phyloP scores from a whole-genome alignment of 2,329 filamentous ascomycete species.

The Lachnellula subtilissima region DNA sequence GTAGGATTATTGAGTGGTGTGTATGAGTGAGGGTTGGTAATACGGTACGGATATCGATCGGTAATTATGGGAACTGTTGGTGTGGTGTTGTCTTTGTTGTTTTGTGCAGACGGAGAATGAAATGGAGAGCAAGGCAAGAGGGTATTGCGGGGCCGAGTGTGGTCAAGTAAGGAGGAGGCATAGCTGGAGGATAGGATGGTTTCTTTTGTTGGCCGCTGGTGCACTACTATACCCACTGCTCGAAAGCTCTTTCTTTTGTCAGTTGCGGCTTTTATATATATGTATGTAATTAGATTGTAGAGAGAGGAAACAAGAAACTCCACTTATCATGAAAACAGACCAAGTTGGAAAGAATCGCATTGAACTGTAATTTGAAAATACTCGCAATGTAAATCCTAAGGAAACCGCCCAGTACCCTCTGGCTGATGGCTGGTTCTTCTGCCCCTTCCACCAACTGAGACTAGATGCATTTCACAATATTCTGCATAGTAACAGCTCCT shows the following conservation, averaged over 20 bases:
- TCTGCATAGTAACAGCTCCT: constrained; percentile 34
- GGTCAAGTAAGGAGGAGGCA: neutral
- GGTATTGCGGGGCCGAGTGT: neutral
- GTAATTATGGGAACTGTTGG: neutral
- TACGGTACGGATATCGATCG: neutral
- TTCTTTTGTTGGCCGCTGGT: constrained; percentile 3
- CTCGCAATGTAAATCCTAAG: neutral
- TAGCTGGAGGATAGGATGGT: neutral
- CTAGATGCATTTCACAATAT: constrained; percentile 48
- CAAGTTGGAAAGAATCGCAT: neutral
- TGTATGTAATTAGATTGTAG: neutral
- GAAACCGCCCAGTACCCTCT: neutral
- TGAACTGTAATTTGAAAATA: neutral
- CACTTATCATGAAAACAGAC: neutral
- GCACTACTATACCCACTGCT: constrained; percentile 3
- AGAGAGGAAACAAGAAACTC: neutral
- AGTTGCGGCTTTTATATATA: neutral
- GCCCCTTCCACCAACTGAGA: constrained; percentile 15
- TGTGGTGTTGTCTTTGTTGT: neutral
- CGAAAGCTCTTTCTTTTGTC: constrained; percentile 1
- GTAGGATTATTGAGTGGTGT: neutral
- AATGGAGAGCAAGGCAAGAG: neutral
- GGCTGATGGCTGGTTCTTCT: constrained; percentile 1
- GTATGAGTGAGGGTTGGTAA: neutral
- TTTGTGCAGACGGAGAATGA: neutral